Evolutionary conservation across 345 rosid species (phyloP).

Genomic region (Populus pruinosa): DNA sequence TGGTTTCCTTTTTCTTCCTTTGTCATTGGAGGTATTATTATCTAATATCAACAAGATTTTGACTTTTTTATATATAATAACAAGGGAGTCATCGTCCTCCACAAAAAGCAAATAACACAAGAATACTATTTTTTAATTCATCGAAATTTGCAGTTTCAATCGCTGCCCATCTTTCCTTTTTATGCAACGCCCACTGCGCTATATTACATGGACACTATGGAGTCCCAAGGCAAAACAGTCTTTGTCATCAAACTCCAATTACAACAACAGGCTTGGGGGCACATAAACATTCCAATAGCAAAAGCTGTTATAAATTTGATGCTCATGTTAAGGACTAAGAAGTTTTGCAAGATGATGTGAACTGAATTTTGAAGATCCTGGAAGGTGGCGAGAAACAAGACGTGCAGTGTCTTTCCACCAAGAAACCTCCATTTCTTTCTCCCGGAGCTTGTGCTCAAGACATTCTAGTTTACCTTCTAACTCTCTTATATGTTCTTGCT

Average conservation of each 20-base stretch:
- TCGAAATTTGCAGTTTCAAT: not conserved
- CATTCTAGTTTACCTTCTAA: slow-evolving; percentile 51
- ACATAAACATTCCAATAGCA: not conserved
- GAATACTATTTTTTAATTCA: no score
- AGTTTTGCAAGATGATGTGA: slow-evolving; percentile 5
- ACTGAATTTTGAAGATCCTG: slow-evolving; percentile 23
- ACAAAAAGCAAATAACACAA: no score
- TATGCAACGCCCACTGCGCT: not conserved
- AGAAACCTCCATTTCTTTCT: slow-evolving; percentile 60
- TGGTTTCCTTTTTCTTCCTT: no score
- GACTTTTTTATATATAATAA: no score
- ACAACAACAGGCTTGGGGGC: not conserved
- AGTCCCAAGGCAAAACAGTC: not conserved
- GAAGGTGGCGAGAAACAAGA: slow-evolving; percentile 41
- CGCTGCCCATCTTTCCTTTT: not conserved
- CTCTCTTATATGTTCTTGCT: slow-evolving; percentile 62
- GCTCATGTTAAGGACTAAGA: slow-evolving; percentile 9
- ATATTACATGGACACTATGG: not conserved
- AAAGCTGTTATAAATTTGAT: slow-evolving; percentile 2
- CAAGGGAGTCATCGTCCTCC: no score
- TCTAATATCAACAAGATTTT: no score
- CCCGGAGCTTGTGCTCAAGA: slow-evolving; percentile 39
- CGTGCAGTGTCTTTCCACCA: slow-evolving; percentile 81
- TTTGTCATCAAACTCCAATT: not conserved
- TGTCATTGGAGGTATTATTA: no score